Evolutionary conservation across 164 flowering plant species (phyloP).

Genomic region (Paratinospora sagittata): DNA sequence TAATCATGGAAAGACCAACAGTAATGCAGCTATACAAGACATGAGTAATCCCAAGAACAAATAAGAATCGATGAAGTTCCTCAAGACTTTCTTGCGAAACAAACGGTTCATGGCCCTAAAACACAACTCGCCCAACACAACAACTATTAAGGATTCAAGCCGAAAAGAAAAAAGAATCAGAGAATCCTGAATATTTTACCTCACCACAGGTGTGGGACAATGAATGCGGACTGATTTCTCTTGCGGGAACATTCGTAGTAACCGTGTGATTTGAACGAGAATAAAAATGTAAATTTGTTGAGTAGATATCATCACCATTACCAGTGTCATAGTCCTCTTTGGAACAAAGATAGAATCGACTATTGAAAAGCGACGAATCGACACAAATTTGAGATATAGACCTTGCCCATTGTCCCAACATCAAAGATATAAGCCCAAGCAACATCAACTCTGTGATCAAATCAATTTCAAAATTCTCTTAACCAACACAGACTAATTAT

Average conservation of each 20-base stretch:
- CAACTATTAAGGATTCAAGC: neutral
- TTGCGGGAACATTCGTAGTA: constrained; percentile 27
- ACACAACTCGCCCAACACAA: neutral
- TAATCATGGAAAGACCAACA: constrained; percentile 73
- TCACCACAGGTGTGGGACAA: constrained; percentile 50
- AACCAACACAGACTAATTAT: neutral
- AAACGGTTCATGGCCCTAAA: constrained; percentile 89
- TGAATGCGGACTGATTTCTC: constrained; percentile 18
- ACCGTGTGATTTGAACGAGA: constrained; percentile 29
- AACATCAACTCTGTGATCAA: constrained; percentile 71
- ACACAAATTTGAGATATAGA: constrained; percentile 84
- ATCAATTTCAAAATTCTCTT: neutral
- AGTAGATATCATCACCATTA: constrained; percentile 15
- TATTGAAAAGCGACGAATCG: constrained; percentile 70
- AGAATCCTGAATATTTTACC: constrained; percentile 29
- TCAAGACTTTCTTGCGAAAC: constrained; percentile 85
- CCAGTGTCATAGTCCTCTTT: constrained; percentile 35
- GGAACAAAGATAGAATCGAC: constrained; percentile 63
- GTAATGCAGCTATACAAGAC: constrained; percentile 72
- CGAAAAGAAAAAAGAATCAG: neutral
- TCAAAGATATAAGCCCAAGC: constrained; percentile 86
- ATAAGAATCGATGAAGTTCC: constrained; percentile 87
- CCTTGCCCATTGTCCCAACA: constrained; percentile 82
- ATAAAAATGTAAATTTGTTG: constrained; percentile 21
- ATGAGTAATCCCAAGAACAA: constrained; percentile 91